phyloP scores from a whole-genome alignment of 2,329 filamentous ascomycete genomes.

The Bipolaris gigantea region DNA sequence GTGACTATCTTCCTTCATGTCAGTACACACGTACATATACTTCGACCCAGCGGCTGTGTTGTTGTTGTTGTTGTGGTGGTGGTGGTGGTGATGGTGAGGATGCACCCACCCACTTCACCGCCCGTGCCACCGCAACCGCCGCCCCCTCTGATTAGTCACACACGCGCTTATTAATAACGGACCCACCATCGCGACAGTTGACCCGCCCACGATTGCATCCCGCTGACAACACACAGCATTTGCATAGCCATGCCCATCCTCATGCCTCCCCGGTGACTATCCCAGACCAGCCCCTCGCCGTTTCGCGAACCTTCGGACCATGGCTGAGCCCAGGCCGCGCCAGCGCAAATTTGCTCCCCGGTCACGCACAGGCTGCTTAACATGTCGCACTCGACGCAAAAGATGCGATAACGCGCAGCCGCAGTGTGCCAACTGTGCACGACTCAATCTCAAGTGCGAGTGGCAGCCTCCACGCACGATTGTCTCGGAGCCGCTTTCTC shows the following conservation, averaged over 20 bases:
- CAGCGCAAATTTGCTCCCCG: conserved; percentile 44
- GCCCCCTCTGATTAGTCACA: conserved; percentile 6
- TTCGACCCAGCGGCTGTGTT: neutral
- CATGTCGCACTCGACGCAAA: conserved; percentile 40
- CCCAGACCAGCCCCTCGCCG: conserved; percentile 3
- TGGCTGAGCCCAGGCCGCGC: conserved; percentile 38
- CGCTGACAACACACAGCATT: conserved; percentile 2
- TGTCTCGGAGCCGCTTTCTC: conserved; percentile 5
- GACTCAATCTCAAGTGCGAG: conserved; percentile 41
- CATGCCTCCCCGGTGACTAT: conserved; percentile 17
- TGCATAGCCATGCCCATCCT: conserved; percentile 13
- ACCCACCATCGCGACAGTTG: conserved; percentile 6
- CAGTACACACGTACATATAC: too few relatives aligned
- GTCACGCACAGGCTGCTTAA: conserved; percentile 42
- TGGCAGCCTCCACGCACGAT: conserved; percentile 40
- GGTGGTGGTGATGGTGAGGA: neutral
- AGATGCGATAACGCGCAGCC: conserved; percentile 41
- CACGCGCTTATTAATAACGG: conserved; percentile 8
- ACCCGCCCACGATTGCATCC: conserved; percentile 11
- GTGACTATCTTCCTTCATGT: neutral
- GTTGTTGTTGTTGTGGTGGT: neutral
- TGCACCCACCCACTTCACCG: neutral
- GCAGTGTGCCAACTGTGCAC: conserved; percentile 40
- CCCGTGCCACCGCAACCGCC: neutral
- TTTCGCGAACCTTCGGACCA: conserved; percentile 19